Percentiles rank a stretch among this genome's conserved stretches.
phyloP scores from a whole-genome alignment of 495 filamentous ascomycete species.

The Amorphotheca resinae region DNA sequence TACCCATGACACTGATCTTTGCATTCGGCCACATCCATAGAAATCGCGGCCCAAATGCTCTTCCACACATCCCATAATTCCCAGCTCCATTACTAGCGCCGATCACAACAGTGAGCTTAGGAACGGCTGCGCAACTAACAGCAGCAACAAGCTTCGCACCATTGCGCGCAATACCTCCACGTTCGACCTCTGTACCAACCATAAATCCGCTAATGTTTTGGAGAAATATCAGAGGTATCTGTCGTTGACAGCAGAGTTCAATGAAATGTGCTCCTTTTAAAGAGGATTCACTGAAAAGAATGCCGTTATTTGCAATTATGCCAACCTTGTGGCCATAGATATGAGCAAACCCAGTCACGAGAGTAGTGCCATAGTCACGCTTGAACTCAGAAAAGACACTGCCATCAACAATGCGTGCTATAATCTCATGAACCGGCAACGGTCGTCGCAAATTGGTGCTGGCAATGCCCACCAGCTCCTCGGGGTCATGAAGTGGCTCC shows the following conservation, averaged over 20 bases:
- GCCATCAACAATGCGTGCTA: slow-evolving; percentile 87
- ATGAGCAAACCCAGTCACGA: slow-evolving; percentile 84
- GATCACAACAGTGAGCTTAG: slow-evolving; percentile 93
- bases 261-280: slow-evolving; percentile 97
- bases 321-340: slow-evolving; percentile 90
- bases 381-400: slow-evolving; percentile 92
- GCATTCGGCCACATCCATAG: slow-evolving; percentile 98
- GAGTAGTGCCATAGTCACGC: slow-evolving; percentile 74
- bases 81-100: slow-evolving; percentile 76
- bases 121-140: slow-evolving; percentile 87
- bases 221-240: slow-evolving; percentile 81
- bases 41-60: slow-evolving; percentile 81
- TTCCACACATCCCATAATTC: slow-evolving; percentile 70
- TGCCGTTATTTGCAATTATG: slow-evolving; percentile 94
- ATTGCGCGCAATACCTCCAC: slow-evolving; percentile 94
- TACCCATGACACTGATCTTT: slow-evolving; percentile 89
- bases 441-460: slow-evolving; percentile 77
- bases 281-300: slow-evolving; percentile 83
- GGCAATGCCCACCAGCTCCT: slow-evolving; percentile 78
- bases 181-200: slow-evolving; percentile 88
- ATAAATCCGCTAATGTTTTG: slow-evolving; percentile 98
- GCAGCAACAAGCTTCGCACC: slow-evolving; percentile 95
- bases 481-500: slow-evolving; percentile 71
- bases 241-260: slow-evolving; percentile 85
- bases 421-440: slow-evolving; percentile 78